Conservation (phyloP, 495 filamentous ascomycete species). For the Penicillium samsonianum region DNA sequence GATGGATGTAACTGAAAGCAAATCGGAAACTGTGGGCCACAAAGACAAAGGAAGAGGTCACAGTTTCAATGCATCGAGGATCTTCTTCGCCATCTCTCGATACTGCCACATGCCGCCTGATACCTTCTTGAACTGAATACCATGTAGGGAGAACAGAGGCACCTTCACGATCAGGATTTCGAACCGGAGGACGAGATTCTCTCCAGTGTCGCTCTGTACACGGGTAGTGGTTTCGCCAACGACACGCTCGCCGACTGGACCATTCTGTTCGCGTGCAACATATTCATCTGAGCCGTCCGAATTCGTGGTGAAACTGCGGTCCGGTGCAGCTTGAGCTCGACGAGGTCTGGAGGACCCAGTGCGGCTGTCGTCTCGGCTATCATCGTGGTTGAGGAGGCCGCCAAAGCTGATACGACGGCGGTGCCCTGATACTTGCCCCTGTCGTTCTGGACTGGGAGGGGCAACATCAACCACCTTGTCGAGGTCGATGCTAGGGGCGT, state of each 20-base stretch:
- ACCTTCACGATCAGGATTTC: constrained; percentile 99
- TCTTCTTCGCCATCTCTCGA: constrained; percentile 95
- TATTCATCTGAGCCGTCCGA: constrained; percentile 79
- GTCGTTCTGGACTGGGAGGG: constrained; percentile 56
- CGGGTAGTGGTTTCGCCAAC: constrained; percentile 82
- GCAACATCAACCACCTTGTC: constrained; percentile 64
- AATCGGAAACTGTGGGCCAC: constrained; percentile 9
- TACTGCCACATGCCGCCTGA: constrained; percentile 97
- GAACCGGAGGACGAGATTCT: constrained; percentile 79
- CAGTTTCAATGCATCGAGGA: constrained; percentile 82
- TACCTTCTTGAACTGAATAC: constrained; percentile 98
- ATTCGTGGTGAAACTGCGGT: constrained; percentile 71
- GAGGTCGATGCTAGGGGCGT: constrained; percentile 85
- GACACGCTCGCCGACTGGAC: constrained; percentile 48
- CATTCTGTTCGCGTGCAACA: constrained; percentile 47
- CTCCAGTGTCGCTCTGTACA: constrained; percentile 81
- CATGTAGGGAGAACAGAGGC: constrained; percentile 86
- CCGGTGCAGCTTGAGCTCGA: constrained; percentile 50
- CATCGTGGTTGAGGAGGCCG: constrained; percentile 63
- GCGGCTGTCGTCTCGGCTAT: constrained; percentile 46
- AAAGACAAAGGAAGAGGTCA: constrained; percentile 36
- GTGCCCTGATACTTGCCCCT: constrained; percentile 56
- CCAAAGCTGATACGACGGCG: constrained; percentile 83
- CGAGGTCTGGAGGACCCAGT: constrained; percentile 33
- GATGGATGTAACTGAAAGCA: constrained; percentile 23